A percentile compares a stretch with the other conserved stretches of the same genome.
These are phyloP conservation scores for Grosmannia huntii DNA, from an alignment of 2,329 filamentous ascomycete genomes.

Conservation along the genomic window DNA sequence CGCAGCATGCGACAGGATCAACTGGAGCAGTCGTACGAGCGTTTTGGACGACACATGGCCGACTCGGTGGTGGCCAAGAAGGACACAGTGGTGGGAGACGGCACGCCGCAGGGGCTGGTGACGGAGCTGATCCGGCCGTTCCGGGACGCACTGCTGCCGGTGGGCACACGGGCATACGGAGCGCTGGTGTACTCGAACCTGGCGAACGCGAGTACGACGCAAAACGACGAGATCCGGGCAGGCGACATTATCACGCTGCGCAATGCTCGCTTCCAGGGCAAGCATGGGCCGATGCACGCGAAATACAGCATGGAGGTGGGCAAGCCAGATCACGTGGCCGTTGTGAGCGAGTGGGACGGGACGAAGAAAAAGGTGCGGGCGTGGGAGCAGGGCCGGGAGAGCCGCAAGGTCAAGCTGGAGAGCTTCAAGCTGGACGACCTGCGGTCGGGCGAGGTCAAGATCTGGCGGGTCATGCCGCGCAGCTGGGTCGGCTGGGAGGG, in stretches of 20 bases:
- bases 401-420: conserved; percentile 84
- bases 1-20: conserved; percentile 78
- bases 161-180: conserved; percentile 83
- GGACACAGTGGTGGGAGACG: conserved; percentile 71
- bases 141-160: conserved; percentile 60
- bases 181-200: conserved; percentile 90
- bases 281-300: conserved; percentile 87
- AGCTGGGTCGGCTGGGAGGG: conserved; percentile 85
- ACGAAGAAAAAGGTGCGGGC: conserved; percentile 94
- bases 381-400: conserved; percentile 92
- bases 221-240: conserved; percentile 80
- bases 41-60: conserved; percentile 67
- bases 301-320: conserved; percentile 87
- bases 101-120: conserved; percentile 66
- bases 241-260: conserved; percentile 90
- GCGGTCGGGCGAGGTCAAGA: conserved; percentile 85
- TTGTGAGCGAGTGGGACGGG: conserved; percentile 95
- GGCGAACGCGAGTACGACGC: conserved; percentile 81
- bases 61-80: conserved; percentile 60
- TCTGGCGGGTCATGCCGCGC: conserved; percentile 89
- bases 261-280: conserved; percentile 89
- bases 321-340: conserved; percentile 74
- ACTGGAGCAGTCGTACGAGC: conserved; percentile 72
- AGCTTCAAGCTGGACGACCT: conserved; percentile 90
- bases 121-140: conserved; percentile 65